Percentiles rank a stretch among this genome's conserved stretches.
These are phyloP conservation scores for Metschnikowia matae DNA, from an alignment of 805 yeast species.

Conservation along the genomic window DNA sequence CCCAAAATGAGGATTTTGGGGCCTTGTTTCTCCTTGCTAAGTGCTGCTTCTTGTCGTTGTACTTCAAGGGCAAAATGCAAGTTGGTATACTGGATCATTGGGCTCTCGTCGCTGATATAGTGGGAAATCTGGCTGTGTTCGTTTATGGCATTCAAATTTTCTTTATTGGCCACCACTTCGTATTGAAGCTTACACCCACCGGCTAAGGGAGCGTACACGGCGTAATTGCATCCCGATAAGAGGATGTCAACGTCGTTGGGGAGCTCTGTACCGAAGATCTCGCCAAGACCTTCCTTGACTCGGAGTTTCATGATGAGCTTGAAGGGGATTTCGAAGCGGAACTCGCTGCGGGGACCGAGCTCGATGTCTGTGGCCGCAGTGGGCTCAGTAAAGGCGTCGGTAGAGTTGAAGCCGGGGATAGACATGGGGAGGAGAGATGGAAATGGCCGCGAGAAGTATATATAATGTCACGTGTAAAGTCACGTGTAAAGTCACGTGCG, in stretches of 20 bases:
- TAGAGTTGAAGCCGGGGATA: constrained; percentile 14
- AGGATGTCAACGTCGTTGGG: constrained; percentile 57
- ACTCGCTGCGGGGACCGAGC: constrained; percentile 50
- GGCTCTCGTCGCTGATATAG: constrained; percentile 68
- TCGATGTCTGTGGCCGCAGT: constrained; percentile 18
- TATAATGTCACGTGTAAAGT: background rate
- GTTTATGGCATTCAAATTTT: constrained; percentile 21
- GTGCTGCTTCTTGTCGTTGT: constrained; percentile 30
- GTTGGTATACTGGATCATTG: constrained; percentile 60
- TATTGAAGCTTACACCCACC: constrained; percentile 64
- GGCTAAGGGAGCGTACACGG: constrained; percentile 41
- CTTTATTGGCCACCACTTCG: constrained; percentile 23
- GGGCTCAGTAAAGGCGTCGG: background rate
- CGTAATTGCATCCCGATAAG: constrained; percentile 36
- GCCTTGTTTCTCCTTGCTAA: constrained; percentile 33
- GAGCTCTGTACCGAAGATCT: constrained; percentile 89
- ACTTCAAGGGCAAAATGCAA: constrained; percentile 74
- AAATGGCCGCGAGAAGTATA: too few species aligned
- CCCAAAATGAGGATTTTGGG: constrained; percentile 77
- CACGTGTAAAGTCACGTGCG: background rate
- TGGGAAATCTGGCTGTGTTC: constrained; percentile 46
- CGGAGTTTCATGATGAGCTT: constrained; percentile 48
- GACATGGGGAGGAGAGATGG: constrained; percentile 9
- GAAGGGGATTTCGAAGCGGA: constrained; percentile 70
- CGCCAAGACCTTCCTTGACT: constrained; percentile 69